Conservation (phyloP, 768 basidiomycete genomes). For the Russula dissimulans region DNA sequence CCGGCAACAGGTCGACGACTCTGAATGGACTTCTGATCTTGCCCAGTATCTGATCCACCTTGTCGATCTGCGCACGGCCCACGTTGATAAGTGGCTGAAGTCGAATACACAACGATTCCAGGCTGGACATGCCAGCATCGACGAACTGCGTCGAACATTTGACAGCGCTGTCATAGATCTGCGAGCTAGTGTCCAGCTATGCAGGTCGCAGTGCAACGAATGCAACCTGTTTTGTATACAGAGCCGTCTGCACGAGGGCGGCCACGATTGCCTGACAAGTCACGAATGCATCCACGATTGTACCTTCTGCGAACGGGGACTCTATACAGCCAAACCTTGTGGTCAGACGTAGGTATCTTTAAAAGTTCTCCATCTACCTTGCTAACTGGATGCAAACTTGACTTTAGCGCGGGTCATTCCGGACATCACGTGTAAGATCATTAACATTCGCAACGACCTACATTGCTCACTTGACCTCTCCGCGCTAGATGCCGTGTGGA, state of each 20-base stretch:
- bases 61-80: constrained; percentile 36
- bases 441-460: background rate
- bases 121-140: constrained; percentile 35
- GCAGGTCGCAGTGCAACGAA: constrained; percentile 36
- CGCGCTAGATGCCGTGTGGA: constrained; percentile 37
- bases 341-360: constrained; percentile 36
- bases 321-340: constrained; percentile 27
- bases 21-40: constrained; percentile 35
- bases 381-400: background rate
- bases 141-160: constrained; percentile 37
- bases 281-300: constrained; percentile 41
- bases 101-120: constrained; percentile 43
- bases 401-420: constrained; percentile 44
- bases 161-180: constrained; percentile 39
- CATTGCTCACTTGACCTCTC: constrained; percentile 20
- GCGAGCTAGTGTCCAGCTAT: constrained; percentile 38
- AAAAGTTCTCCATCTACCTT: background rate
- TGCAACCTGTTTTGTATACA: constrained; percentile 46
- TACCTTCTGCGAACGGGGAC: constrained; percentile 32
- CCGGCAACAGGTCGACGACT: constrained; percentile 33
- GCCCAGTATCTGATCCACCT: constrained; percentile 32
- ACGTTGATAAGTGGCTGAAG: constrained; percentile 44
- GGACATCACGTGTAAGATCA: constrained; percentile 41
- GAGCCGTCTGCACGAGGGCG: constrained; percentile 35
- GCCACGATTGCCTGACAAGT: constrained; percentile 42